Evolutionary conservation across 352 stramenopile genomes (phyloP).

Genomic region (Phytophthora vignae): DNA sequence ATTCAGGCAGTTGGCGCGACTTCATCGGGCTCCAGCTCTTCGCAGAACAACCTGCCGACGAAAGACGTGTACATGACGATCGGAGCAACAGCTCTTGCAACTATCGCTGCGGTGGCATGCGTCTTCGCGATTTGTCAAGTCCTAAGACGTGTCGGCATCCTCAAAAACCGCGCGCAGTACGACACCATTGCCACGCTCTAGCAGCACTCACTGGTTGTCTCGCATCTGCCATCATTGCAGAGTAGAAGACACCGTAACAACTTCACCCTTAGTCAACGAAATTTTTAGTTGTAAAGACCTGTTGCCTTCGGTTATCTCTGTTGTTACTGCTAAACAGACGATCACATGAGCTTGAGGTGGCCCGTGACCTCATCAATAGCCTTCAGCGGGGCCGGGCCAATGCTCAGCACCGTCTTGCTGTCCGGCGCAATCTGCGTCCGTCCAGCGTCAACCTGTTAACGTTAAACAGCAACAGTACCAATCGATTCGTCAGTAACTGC

Average conservation of each 20-base stretch:
- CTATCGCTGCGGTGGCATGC: constrained; percentile 39
- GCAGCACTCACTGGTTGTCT: background rate
- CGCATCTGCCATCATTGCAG: constrained; percentile 16
- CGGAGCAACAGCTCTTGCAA: constrained; percentile 54
- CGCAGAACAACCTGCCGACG: constrained; percentile 10
- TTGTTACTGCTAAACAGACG: background rate
- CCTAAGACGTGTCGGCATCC: constrained; percentile 46
- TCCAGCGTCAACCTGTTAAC: constrained; percentile 71
- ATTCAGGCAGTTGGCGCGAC: constrained; percentile 6
- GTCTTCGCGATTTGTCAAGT: constrained; percentile 45
- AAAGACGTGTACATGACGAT: constrained; percentile 56
- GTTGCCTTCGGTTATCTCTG: background rate
- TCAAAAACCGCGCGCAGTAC: constrained; percentile 51
- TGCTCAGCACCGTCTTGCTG: constrained; percentile 86
- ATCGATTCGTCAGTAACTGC: constrained; percentile 7
- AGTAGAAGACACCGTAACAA: background rate
- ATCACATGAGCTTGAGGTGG: constrained; percentile 89
- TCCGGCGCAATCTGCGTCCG: constrained; percentile 88
- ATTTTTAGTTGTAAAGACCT: background rate
- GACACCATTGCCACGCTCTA: constrained; percentile 68
- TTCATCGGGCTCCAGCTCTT: constrained; percentile 18
- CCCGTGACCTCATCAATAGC: constrained; percentile 77
- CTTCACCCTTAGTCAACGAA: background rate
- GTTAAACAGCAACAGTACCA: background rate
- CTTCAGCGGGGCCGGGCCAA: constrained; percentile 75